phyloP scores from a whole-genome alignment of 345 rosid species.

The Eucalyptus dawsonii region DNA sequence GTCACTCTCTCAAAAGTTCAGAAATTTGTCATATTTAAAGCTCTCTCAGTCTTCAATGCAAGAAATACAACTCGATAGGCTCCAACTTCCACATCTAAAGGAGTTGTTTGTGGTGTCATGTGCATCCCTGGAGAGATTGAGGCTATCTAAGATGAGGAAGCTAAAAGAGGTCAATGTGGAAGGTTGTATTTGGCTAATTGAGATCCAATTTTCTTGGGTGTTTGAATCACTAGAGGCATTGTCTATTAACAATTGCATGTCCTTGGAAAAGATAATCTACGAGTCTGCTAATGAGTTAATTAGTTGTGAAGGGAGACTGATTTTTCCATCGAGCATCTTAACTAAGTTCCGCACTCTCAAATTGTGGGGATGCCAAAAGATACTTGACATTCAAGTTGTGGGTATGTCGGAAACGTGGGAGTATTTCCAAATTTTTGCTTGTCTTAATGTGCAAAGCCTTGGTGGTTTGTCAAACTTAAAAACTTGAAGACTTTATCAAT shows the following conservation, averaged over 20 bases:
- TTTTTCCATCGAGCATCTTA: not conserved
- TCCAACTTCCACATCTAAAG: not conserved
- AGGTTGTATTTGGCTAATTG: not conserved
- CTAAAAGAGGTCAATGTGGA: not conserved
- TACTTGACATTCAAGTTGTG: not conserved
- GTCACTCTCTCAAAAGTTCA: not conserved
- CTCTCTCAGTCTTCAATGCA: not conserved
- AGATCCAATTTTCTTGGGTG: not conserved
- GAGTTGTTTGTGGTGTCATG: not conserved
- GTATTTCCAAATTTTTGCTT: rapidly evolving
- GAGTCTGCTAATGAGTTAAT: not conserved
- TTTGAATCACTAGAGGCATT: not conserved
- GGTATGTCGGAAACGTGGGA: not conserved
- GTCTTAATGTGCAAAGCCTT: not conserved
- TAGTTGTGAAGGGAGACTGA: not conserved
- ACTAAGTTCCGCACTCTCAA: not conserved
- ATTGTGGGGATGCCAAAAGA: not conserved
- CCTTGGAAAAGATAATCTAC: not conserved
- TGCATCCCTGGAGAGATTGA: not conserved
- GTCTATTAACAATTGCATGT: rapidly evolving
- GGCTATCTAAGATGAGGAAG: not conserved
- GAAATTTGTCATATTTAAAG: not conserved
- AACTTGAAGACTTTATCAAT: not conserved
- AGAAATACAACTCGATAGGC: not conserved
- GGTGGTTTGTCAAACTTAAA: not conserved